Conservation (phyloP, 345 rosid genomes). For the Cardiospermum halicacabum region DNA sequence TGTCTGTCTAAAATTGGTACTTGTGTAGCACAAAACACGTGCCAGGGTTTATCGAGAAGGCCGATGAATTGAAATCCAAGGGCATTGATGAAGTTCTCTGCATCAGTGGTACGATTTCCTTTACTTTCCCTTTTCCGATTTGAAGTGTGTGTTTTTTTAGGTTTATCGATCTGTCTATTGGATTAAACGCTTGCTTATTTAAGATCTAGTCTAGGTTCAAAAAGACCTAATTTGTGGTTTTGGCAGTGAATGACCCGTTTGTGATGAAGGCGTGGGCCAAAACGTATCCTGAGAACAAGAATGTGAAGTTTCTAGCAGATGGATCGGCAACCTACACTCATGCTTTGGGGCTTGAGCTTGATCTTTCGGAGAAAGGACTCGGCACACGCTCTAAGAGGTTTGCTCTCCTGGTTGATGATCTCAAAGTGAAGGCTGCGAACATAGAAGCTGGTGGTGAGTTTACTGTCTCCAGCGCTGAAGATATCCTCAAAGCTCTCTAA, state of each 20-base stretch:
- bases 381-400: constrained; percentile 88
- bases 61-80: constrained; percentile 75
- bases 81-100: constrained; percentile 75
- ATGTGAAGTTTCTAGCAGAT: constrained; percentile 86
- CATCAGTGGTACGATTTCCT: constrained; percentile 56
- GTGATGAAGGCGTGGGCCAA: constrained; percentile 99
- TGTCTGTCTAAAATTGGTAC: background rate
- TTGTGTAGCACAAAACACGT: constrained; percentile 76
- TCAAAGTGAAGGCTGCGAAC: constrained; percentile 86
- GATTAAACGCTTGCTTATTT: too few species aligned
- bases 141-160: background rate
- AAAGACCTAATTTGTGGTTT: too few species aligned
- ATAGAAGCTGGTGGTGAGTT: constrained; percentile 90
- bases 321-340: constrained; percentile 85
- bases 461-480: constrained; percentile 81
- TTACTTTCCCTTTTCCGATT: background rate
- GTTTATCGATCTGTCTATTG: too few species aligned
- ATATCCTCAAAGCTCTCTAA: constrained; percentile 74
- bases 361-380: constrained; percentile 76
- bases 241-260: constrained; percentile 87
- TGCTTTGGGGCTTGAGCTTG: constrained; percentile 91
- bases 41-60: constrained; percentile 91
- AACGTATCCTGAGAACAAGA: constrained; percentile 85
- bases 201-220: too few species aligned
- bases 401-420: constrained; percentile 78